Evolutionary conservation across 306 rosid genomes (phyloP), one percentile per base, ranked within the genome.

Genomic region (Quercus parvula): DNA sequence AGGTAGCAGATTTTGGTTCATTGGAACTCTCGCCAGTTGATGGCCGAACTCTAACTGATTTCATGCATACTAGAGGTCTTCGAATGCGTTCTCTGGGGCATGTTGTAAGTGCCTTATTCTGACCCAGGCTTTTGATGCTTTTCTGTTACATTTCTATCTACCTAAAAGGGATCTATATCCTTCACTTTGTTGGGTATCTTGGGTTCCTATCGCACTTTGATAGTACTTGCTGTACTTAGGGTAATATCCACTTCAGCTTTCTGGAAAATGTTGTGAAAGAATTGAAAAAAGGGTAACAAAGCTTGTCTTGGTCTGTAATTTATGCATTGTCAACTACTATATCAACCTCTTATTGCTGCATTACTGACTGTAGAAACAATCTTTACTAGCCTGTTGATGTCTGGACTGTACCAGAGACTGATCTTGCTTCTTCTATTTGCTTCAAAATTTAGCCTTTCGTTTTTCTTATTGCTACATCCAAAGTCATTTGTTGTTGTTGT

Each of bases 1-100:
- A 95, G 99, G 99, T 95, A 70, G 97, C 99, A 72, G 99, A 95
- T 89, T 95, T 95, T 88, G 97, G 98, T 82, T 95, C 99, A 7
- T 86, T 95, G 85, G 99, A 95, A 77, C 97, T 95, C 74, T 93
- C 99, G 52, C 99, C 99, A 28, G 99, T 95, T 86, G 99, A 95
- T 89, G 99, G 99, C 46, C 94, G 98, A 71, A 95, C 99, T 38
- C 88, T 95, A 64, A 95, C 99, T 79, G 99, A 95, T 86, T 95
- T 95, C 89, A 95, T 95, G 99, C 99, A 95, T 82, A 91, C 97
- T 25, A 89, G 99, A 87, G 99, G 99, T 82, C 92, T 95, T 68
- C 88, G 77, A 75, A 95, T 95, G 99, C 92, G 91, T 73, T 95
- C 98, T 75, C 91, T 95, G 64, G 99, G 99, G 55, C 96, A 91